Evolutionary conservation across 352 stramenopile genomes (phyloP).

Genomic region (Globisporangium iwayamae): DNA sequence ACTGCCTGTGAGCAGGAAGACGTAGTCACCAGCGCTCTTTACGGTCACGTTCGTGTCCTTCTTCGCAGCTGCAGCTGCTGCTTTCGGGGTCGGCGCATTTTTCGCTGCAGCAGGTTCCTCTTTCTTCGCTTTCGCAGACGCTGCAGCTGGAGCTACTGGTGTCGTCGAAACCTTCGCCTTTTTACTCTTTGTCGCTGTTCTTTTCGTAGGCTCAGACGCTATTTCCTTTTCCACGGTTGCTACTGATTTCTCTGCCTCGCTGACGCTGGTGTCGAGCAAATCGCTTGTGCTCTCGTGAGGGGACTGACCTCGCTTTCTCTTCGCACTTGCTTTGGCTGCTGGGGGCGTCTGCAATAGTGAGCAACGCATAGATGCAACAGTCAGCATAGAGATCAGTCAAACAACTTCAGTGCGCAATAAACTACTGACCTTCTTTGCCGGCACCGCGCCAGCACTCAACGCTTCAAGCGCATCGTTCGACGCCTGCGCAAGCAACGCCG

Average conservation of each 20-base stretch:
- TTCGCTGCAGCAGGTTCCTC: conserved; percentile 6
- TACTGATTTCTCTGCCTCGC: neutral
- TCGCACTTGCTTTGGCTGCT: conserved; percentile 3
- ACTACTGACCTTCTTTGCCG: conserved; percentile 8
- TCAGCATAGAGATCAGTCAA: too few species aligned
- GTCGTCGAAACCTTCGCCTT: conserved; percentile 8
- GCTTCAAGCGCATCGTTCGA: conserved; percentile 11
- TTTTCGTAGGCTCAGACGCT: conserved; percentile 2
- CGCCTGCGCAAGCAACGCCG: neutral
- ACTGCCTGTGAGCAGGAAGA: conserved; percentile 75
- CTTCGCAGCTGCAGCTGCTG: conserved; percentile 16
- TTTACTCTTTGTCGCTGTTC: conserved; percentile 17
- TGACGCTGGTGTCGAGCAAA: neutral
- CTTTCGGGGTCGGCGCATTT: conserved; percentile 15
- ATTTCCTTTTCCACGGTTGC: conserved; percentile 7
- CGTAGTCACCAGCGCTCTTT: conserved; percentile 8
- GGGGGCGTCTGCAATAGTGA: neutral
- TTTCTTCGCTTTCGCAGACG: conserved; percentile 6
- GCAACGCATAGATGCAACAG: too few species aligned
- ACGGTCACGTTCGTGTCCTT: neutral
- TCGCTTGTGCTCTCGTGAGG: neutral
- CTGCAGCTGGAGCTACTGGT: neutral
- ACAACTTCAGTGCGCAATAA: too few species aligned
- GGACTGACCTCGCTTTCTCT: conserved; percentile 15
- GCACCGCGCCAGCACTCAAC: neutral